Base-by-base conservation (phyloP, 1,284 basidiomycete genomes). In the Inonotus hispidus region DNA sequence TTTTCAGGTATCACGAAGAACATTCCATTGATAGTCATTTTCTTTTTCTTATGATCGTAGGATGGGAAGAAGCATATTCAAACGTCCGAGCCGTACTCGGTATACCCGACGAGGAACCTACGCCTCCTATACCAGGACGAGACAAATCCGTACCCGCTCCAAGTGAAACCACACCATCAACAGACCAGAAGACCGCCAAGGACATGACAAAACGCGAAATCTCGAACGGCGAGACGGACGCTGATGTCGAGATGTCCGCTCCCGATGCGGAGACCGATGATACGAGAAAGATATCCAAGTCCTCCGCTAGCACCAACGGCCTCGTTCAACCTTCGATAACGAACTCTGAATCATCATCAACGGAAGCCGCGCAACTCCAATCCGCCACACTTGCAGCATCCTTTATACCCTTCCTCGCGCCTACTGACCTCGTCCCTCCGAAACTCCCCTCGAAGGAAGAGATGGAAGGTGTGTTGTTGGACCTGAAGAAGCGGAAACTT, bases 401-500 rank as follows among this genome's bases (percentile, higher is more conserved):
- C 8, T 88, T 88, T 69, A 87, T 95, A 23, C 80, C 86, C 3
- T 91, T 95, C 71, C 79, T 97, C 8, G 76, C 82, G 37, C 75
- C 87, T 3, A 87, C 88, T 60, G 82, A 87, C 65, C 77, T 97
- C 13, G 71, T 89, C 61, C 82, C 87, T 38, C 94, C 93, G 0
- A 85, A 82, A 68, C 73, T 95, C 73, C 88, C 92, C 1, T 84
- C 81, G 1, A 77, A 81, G 53, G 82, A 85, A 57, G 91, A 95
- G 74, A 89, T 94, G 84, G 92, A 94, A 70, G 73, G 75, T 35
- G 82, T 90, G 23, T 72, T 98, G 59, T 79, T 98, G 60, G 82
- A 82, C 43, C 76, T 93, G 66, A 79, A 91, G 70, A 97, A 97
- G 77, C 80, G 85, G 72, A 88, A 88, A 16, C 72, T 97, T 56